These are phyloP conservation scores for Cetraspora pellucida DNA, from an alignment of 192 early-diverging fungal genomes.

Conservation along the genomic window DNA sequence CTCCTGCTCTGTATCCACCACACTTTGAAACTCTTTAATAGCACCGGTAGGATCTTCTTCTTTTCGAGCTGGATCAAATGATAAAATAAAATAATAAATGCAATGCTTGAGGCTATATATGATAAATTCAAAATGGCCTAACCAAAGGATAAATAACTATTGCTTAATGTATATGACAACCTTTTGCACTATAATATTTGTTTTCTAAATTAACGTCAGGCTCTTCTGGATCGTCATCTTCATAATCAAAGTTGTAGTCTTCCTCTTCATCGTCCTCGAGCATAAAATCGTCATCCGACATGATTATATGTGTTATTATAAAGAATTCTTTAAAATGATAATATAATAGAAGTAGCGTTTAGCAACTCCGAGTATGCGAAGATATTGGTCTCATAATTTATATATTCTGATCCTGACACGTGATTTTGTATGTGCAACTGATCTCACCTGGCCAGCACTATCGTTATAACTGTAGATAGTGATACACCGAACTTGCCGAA, in stretches of 20 bases:
- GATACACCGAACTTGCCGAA: not conserved
- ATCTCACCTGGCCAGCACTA: too few species aligned
- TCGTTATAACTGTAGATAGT: too few species aligned
- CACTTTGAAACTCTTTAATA: conserved; percentile 71
- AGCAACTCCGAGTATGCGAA: not conserved
- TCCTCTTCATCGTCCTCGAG: conserved; percentile 67
- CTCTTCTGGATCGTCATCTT: conserved; percentile 81
- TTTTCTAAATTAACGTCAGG: conserved; percentile 84
- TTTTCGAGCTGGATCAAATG: conserved; percentile 61
- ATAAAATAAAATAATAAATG: not conserved
- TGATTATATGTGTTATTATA: not conserved
- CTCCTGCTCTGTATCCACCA: conserved; percentile 78
- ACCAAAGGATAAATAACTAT: not conserved
- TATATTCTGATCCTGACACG: not conserved
- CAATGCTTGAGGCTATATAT: not conserved
- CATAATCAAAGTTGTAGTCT: conserved; percentile 87
- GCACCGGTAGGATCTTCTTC: conserved; percentile 77
- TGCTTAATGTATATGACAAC: conserved; percentile 32
- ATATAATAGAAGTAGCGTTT: too few species aligned
- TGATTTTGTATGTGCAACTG: not conserved
- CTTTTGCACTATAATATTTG: conserved; percentile 89
- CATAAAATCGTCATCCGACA: conserved; percentile 62
- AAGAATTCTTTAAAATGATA: too few species aligned
- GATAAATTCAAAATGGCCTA: not conserved
- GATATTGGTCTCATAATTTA: not conserved